Conservation (phyloP, 140 eudicot species). For the Flaveria floridana region DNA sequence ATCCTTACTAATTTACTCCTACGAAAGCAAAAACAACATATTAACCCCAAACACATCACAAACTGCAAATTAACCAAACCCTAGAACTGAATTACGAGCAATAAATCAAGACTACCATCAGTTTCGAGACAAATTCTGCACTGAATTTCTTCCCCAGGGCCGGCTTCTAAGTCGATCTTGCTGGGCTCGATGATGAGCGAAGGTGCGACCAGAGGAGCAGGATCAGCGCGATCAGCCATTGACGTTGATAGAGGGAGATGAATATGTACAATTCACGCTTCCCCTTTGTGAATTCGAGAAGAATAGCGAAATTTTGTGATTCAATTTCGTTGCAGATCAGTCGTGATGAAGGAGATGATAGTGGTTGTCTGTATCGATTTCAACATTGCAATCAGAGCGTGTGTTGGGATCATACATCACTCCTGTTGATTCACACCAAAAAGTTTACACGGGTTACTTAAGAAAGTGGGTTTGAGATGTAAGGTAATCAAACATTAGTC, state of each 20-base stretch:
- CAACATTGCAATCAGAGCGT: conserved; percentile 25
- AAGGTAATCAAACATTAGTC: too few species aligned
- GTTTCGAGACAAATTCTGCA: conserved; percentile 97
- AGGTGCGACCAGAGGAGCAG: conserved; percentile 64
- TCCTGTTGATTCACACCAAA: conserved; percentile 17
- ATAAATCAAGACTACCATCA: conserved; percentile 54
- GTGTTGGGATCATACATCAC: conserved; percentile 27
- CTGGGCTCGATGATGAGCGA: conserved; percentile 39
- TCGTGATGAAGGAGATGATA: conserved; percentile 4
- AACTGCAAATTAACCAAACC: conserved; percentile 1
- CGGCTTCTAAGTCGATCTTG: conserved; percentile 91
- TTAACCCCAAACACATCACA: conserved; percentile 1
- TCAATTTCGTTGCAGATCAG: conserved; percentile 9
- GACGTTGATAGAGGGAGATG: conserved; percentile 22
- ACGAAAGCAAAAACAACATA: conserved; percentile 1
- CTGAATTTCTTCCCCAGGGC: conserved; percentile 89
- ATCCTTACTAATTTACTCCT: neutral
- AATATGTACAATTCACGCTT: conserved; percentile 2
- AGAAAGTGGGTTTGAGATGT: too few species aligned
- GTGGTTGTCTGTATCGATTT: conserved; percentile 15
- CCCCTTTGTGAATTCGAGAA: conserved; percentile 19
- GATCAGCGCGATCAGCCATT: conserved; percentile 63
- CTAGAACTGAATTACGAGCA: conserved; percentile 12
- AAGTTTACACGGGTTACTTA: neutral
- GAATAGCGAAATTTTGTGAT: conserved; percentile 19